phyloP scores from a whole-genome alignment of 1,139 yeast genomes.

The Lizanozyma gosingica region DNA sequence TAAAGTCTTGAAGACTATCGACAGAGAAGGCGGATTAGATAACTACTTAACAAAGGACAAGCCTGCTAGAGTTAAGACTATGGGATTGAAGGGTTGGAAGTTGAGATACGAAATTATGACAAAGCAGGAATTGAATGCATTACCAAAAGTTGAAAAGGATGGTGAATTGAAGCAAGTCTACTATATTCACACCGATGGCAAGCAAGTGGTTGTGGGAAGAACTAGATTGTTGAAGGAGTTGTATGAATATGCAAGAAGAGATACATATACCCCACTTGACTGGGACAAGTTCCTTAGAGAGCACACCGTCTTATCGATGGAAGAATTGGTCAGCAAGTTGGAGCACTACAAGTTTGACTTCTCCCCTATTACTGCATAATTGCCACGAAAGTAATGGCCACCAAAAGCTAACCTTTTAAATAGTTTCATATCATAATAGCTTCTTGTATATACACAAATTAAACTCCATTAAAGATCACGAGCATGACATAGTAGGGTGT shows the following conservation, averaged over 20 bases:
- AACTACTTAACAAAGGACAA: slow-evolving; percentile 78
- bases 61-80: slow-evolving; percentile 80
- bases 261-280: slow-evolving; percentile 34
- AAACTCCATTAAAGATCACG: no score
- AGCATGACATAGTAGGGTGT: no score
- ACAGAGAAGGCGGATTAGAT: slow-evolving; percentile 92
- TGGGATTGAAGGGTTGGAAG: slow-evolving; percentile 90
- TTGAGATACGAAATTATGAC: slow-evolving; percentile 65
- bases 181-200: slow-evolving; percentile 37
- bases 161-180: slow-evolving; percentile 37
- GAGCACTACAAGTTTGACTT: slow-evolving; percentile 28
- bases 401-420: no score
- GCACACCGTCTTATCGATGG: slow-evolving; percentile 30
- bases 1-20: slow-evolving; percentile 74
- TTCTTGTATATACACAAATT: no score
- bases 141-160: slow-evolving; percentile 18
- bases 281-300: slow-evolving; percentile 35
- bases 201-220: slow-evolving; percentile 52
- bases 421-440: no score
- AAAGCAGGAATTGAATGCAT: slow-evolving; percentile 17
- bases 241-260: slow-evolving; percentile 43
- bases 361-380: slow-evolving; percentile 15
- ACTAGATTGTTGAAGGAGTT: slow-evolving; percentile 48
- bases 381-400: no score
- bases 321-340: slow-evolving; percentile 33